Base-by-base conservation (phyloP, 2,329 filamentous ascomycete genomes). In the Xylaria hypoxylon region DNA sequence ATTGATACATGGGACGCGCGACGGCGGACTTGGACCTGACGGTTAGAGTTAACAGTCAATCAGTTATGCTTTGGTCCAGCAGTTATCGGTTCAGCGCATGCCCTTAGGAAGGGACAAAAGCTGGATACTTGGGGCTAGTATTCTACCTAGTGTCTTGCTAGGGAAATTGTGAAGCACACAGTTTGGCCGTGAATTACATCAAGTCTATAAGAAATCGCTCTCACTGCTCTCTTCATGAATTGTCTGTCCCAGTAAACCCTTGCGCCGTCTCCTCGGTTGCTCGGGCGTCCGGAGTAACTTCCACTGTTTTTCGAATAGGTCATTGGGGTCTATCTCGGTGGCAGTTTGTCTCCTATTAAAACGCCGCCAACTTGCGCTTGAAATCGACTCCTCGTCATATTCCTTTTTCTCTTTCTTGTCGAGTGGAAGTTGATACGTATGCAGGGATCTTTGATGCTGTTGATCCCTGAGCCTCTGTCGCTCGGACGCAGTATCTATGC, bases 161-260 rank as follows among this genome's bases (percentile, higher is more conserved):
- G 19, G n/a, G 17, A 48, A 58, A 59, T 35, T 59, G 28, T 22
- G 28, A 40, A 38, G 48, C 40, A 56, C 11, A 58, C 44, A 5
- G 44, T 24, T 17, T 52, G 47, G 50, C 62, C 50, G 13, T 38
- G 7, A 28, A 50, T 53, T 63, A 56, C 38, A 58, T 59, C 11
- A 59, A 50, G 48, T 40, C 69, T 63, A 73, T 33, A 67, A 69
- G 17, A 72, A 73, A 58, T 84, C 85, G 24, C 84, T 87, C 71
- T 83, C 83, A 75, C 91, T 90, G 58, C 90, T 89, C 75, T 93
- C 91, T 77, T 92, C 91, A 64, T 90, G 84, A 68, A 93, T 93
- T 0, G 88, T 91, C 75, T 91, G 88, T 31, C 85, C 84, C 48
- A 91, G 78, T 19, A 92, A 75, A 1, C 85, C 85, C 57, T 81